These are phyloP conservation scores for Hypseocharis bilobata DNA, from an alignment of 441 rosid genomes.

Conservation along the genomic window DNA sequence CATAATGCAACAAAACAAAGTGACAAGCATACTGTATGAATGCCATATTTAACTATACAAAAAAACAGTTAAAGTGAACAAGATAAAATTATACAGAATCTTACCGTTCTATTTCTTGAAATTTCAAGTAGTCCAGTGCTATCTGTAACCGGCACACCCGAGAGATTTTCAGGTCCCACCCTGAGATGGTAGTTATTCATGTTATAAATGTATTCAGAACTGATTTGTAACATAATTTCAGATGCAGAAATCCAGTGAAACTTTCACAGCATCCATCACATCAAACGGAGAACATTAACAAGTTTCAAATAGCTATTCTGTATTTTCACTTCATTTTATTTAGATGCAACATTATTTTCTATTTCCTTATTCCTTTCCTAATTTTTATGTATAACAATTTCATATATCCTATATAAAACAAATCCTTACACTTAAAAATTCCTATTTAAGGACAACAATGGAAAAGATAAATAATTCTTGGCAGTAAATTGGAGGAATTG, in stretches of 20 bases:
- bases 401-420: background rate
- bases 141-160: constrained; percentile 70
- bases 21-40: too few relatives aligned
- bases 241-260: constrained; percentile 3
- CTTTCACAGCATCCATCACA: background rate
- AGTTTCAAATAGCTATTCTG: background rate
- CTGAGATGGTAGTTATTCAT: constrained; percentile 38
- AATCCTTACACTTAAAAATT: background rate
- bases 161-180: constrained; percentile 75
- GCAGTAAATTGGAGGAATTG: background rate
- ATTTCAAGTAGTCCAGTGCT: constrained; percentile 74
- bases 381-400: background rate
- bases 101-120: constrained; percentile 80
- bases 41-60: background rate
- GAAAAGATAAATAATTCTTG: background rate
- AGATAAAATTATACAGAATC: constrained; percentile 25
- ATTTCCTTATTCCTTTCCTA: background rate
- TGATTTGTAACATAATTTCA: constrained; percentile 16
- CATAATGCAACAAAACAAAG: too few relatives aligned
- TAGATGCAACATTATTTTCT: background rate
- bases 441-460: background rate
- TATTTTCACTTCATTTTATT: background rate
- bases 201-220: constrained; percentile 18
- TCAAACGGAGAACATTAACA: background rate
- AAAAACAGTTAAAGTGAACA: background rate